phyloP scores from a whole-genome alignment of 805 yeast species.

The Wickerhamiella alocasiicola region DNA sequence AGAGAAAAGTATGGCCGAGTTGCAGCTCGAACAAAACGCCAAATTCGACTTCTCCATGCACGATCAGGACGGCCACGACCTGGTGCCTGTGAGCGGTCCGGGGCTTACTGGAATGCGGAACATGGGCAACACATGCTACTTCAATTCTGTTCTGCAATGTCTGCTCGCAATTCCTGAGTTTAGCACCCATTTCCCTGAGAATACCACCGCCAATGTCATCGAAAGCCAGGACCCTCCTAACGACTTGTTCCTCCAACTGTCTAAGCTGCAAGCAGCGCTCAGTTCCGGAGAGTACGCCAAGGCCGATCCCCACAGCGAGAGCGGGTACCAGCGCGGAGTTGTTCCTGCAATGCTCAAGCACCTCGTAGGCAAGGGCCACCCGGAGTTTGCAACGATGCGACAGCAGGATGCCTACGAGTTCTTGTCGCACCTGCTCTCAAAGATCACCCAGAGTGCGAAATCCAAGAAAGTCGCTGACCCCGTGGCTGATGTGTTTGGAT shows the following conservation, averaged over 20 bases:
- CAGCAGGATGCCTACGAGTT: conserved; percentile 97
- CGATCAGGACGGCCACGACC: conserved; percentile 51
- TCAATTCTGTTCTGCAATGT: conserved; percentile 69
- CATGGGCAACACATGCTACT: conserved; percentile 85
- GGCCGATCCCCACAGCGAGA: conserved; percentile 29
- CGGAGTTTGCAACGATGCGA: conserved; percentile 70
- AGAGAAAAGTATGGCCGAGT: conserved; percentile 77
- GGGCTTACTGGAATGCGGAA: conserved; percentile 77
- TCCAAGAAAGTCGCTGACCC: conserved; percentile 28
- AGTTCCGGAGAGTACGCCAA: conserved; percentile 58
- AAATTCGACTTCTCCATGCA: conserved; percentile 87
- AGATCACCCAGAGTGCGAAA: conserved; percentile 32
- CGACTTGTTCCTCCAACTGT: conserved; percentile 56
- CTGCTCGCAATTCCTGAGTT: conserved; percentile 36
- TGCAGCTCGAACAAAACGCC: conserved; percentile 84
- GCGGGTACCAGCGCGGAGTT: conserved; percentile 57
- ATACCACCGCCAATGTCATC: conserved; percentile 26
- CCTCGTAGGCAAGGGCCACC: conserved; percentile 63
- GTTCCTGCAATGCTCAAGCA: conserved; percentile 66
- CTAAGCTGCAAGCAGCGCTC: conserved; percentile 71
- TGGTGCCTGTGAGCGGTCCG: conserved; percentile 58
- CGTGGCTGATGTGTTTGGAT: conserved; percentile 44
- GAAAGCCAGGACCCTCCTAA: conserved; percentile 39
- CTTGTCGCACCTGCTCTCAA: conserved; percentile 51
- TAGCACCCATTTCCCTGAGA: conserved; percentile 23